Base-by-base conservation (phyloP, 2,329 filamentous ascomycete genomes). In the Aspergillus luchuensis region DNA sequence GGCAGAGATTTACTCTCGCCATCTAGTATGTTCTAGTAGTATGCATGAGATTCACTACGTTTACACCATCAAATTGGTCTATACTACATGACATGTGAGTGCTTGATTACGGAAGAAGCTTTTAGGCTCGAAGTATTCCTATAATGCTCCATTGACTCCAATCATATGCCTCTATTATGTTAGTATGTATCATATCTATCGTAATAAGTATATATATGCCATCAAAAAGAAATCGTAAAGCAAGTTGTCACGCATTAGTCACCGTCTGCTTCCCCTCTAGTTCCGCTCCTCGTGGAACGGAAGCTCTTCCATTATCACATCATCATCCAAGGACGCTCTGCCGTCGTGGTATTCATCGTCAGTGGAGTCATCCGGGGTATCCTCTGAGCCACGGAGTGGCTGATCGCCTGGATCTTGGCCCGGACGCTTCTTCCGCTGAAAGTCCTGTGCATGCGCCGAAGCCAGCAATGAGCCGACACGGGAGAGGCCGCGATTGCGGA, bases 371-470 rank as follows among this genome's bases (percentile, higher is more conserved):
- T 79, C 74, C 6, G 73, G 72, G 11, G 62, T 63, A 15, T 72
- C 69, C 13, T 72, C 71, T 19, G 76, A 72, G 6, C 72, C 70
- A 33, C 68, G 70, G 3, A 74, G 69, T 6, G 76, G 72, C 30
- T 69, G 71, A 17, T 74, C 73, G 8, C 71, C 73, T 3, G 71
- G 70, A 13, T 80, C 72, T 11, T 79, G 72, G 38, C 81, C 80
- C 0, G 82, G 81, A 28, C 80, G 83, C 63, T 86, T 84, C 74
- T 87, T 90, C 79, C 95, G 90, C 77, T 96, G 91, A 74, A 97
- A 98, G 77, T 98, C 94, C 74, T 96, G 90, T 62, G 86, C 89
- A 74, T 98, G 95, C 5, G 94, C 94, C 63, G 89, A 85, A 4
- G 91, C 90, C 66, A 97, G 82, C n/a, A 92, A 87, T 13, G 83